Evolutionary conservation across 352 stramenopile species (phyloP).

Genomic region (Stramenopiles sp.): DNA sequence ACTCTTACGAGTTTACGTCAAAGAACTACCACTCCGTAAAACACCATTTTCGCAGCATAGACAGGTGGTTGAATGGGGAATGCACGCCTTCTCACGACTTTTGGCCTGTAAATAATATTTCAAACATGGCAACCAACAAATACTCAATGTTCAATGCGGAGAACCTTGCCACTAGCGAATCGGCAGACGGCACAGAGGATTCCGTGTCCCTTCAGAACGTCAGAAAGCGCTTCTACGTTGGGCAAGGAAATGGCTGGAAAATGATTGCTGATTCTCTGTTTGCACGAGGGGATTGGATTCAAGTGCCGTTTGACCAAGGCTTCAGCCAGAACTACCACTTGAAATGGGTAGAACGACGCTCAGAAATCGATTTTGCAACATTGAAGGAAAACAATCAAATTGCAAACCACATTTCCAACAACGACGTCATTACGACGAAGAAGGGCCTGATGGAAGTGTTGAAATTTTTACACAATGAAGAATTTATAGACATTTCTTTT

Average conservation of each 20-base stretch:
- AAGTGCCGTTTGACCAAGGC: slow-evolving; percentile 23
- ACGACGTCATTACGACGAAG: slow-evolving; percentile 25
- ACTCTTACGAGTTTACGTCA: slow-evolving; percentile 18
- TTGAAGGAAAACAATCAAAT: slow-evolving; percentile 17
- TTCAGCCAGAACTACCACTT: slow-evolving; percentile 18
- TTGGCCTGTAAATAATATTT: background rate
- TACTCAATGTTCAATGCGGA: slow-evolving; percentile 19
- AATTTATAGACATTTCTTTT: background rate
- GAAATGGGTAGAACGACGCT: slow-evolving; percentile 25
- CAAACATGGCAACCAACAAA: slow-evolving; percentile 20
- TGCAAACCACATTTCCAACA: slow-evolving; percentile 25
- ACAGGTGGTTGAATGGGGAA: background rate
- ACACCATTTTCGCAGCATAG: background rate
- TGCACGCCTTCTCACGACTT: background rate
- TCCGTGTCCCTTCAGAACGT: slow-evolving; percentile 15
- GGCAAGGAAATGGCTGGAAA: slow-evolving; percentile 23
- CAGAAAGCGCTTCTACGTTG: slow-evolving; percentile 21
- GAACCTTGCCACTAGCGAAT: slow-evolving; percentile 18
- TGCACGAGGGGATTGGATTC: slow-evolving; percentile 18
- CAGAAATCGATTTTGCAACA: slow-evolving; percentile 20
- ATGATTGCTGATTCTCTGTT: slow-evolving; percentile 18
- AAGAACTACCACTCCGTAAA: slow-evolving; percentile 13
- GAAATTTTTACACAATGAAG: background rate
- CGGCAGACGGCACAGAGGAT: slow-evolving; percentile 17
- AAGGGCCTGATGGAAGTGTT: slow-evolving; percentile 16